Base-by-base conservation (phyloP, 2,329 filamentous ascomycete species). In the Fusarium avenaceum region DNA sequence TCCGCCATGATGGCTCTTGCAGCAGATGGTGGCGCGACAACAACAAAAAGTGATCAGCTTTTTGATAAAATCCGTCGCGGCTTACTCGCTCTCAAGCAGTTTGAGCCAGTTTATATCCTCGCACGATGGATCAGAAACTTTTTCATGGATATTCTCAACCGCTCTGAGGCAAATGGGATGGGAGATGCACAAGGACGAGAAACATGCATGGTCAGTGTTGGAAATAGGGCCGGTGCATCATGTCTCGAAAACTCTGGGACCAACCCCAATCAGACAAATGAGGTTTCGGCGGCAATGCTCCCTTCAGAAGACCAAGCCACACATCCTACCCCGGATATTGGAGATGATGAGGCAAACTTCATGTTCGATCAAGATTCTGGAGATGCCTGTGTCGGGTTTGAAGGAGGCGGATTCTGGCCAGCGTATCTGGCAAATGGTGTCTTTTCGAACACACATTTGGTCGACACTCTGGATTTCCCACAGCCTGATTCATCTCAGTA, bases 131-230 rank as follows among this genome's bases (percentile, higher is more conserved):
- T 67, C 4, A 46, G 26, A 1, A 67, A 54, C 8, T 67, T 66
- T 20, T 67, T 67, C 3, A 67, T 66, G 63, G 57, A 66, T 15
- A 67, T 67, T 1, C 7, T 67, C 4, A 53, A 39, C 9, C 50
- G 62, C 0, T 45, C 57, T 1, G 28, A 52, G 1, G 11, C 30
- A 0, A 2, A 2, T 0, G 11, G 9, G 0, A 1, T 8, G 6
- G 8, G 2, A n/a, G 48, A 9, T 14, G 1, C 3, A 1, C 35
- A 26, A 4, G 30, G 8, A 4, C 19, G 8, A 3, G 5, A 6
- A 5, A 22, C 40, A 7, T 26, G 14, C 24, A 24, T 24, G 24
- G 24, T 24, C 7, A 24, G 24, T 24, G 24, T 8, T 24, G 7
- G 24, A 24, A 7, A 24, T 7, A 24, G 24, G 24, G 24, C 7